Conservation (phyloP, 1,284 basidiomycete species). For the Sporisorium scitamineum region DNA sequence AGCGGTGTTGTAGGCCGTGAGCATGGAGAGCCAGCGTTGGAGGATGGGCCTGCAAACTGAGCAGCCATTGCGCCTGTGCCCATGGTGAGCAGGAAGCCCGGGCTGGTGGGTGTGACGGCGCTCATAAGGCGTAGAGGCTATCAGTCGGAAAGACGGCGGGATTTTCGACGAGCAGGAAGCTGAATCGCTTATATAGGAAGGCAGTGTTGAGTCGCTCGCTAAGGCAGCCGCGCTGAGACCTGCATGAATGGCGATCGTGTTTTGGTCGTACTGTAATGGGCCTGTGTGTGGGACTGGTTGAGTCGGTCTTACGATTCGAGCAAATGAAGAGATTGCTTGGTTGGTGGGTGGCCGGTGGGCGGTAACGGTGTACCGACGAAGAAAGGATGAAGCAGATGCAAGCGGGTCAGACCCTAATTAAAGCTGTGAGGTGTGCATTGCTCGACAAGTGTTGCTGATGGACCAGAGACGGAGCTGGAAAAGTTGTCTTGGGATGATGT, state of each 20-base stretch:
- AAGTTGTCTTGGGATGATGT: background rate
- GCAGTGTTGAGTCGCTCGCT: background rate
- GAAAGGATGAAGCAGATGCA: background rate
- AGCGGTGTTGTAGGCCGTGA: conserved; percentile 46
- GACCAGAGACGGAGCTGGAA: background rate
- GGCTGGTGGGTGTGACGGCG: conserved; percentile 54
- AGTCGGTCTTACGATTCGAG: background rate
- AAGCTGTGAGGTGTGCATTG: background rate
- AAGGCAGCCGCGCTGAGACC: background rate
- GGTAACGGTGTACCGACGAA: background rate
- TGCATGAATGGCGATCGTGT: conserved; percentile 7
- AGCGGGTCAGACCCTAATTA: background rate
- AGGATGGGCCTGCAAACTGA: conserved; percentile 35
- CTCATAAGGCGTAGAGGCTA: conserved; percentile 21
- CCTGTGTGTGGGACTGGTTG: background rate
- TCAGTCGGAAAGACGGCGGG: background rate
- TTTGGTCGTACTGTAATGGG: background rate
- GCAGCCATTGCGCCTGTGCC: conserved; percentile 27
- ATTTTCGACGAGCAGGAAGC: background rate
- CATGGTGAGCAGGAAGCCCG: conserved; percentile 56
- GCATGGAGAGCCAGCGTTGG: conserved; percentile 39
- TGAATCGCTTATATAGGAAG: background rate
- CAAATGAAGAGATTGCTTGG: background rate
- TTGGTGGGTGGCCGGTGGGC: background rate
- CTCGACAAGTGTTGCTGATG: background rate